phyloP scores from a whole-genome alignment of 441 rosid genomes.

The Kokia cookei region DNA sequence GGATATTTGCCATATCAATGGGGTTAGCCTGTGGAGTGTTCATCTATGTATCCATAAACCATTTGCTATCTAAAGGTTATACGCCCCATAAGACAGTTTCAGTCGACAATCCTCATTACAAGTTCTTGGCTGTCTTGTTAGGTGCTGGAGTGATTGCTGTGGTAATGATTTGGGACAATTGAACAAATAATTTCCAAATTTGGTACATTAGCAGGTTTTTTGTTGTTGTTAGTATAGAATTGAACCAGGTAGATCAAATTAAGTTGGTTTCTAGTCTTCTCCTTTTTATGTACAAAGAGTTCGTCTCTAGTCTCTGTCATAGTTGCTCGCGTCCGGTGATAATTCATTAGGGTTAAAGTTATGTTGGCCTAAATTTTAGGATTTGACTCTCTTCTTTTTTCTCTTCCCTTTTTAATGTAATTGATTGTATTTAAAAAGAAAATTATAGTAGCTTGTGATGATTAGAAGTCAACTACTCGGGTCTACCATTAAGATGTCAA shows the following conservation, averaged over 20 bases:
- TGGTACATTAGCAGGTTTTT: neutral
- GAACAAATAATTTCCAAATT: neutral
- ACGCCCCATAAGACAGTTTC: conserved; percentile 27
- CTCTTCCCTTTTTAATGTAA: too few relatives aligned
- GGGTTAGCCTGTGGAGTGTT: conserved; percentile 78
- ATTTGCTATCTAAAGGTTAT: conserved; percentile 66
- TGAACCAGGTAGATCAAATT: neutral
- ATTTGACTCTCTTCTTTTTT: too few relatives aligned
- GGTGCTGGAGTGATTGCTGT: conserved; percentile 63
- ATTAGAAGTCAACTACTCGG: too few relatives aligned
- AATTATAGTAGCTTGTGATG: too few relatives aligned
- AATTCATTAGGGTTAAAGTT: too few relatives aligned
- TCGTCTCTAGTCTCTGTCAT: neutral
- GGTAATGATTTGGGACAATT: conserved; percentile 85
- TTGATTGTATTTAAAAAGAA: too few relatives aligned
- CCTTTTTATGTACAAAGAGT: too few relatives aligned
- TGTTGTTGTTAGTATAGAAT: neutral
- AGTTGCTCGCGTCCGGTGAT: neutral
- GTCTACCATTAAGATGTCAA: too few relatives aligned
- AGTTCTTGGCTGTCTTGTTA: conserved; percentile 50
- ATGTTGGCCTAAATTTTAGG: too few relatives aligned
- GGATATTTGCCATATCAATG: conserved; percentile 77
- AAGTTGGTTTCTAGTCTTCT: neutral
- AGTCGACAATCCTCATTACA: conserved; percentile 39
- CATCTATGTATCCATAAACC: conserved; percentile 67